Percentiles rank a stretch among this genome's conserved stretches.
Conservation (phyloP, 2,329 filamentous ascomycete genomes). For the Gremmenia infestans region DNA sequence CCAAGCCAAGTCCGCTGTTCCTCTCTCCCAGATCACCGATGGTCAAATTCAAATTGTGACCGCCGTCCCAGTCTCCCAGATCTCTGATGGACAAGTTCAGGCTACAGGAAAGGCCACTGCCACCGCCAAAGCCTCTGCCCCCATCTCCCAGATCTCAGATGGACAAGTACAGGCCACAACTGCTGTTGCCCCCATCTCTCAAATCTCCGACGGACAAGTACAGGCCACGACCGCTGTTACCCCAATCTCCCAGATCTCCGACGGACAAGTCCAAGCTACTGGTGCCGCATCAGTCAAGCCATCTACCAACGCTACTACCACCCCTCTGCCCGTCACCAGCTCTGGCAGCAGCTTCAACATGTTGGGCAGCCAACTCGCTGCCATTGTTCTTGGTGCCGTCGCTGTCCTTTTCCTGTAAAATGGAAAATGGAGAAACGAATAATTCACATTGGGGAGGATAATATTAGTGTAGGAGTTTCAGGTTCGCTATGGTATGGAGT, state of each 20-base stretch:
- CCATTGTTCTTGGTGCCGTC: constrained; percentile 1
- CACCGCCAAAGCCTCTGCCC: constrained; percentile 10
- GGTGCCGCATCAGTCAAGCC: constrained; percentile 28
- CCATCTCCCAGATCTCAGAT: constrained; percentile 31
- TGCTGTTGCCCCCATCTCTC: constrained; percentile 15
- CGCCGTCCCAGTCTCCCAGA: constrained; percentile 22
- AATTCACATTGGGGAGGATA: not conserved
- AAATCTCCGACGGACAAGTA: constrained; percentile 40
- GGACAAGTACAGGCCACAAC: constrained; percentile 30
- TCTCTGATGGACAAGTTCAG: constrained; percentile 43
- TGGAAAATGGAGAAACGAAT: not conserved
- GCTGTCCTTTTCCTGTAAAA: constrained; percentile 14
- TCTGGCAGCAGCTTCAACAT: constrained; percentile 31
- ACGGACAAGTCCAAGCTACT: constrained; percentile 45
- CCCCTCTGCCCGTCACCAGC: constrained; percentile 1
- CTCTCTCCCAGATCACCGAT: constrained; percentile 29
- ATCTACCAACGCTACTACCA: constrained; percentile 22
- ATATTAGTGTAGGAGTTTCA: not conserved
- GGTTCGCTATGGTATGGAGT: not conserved
- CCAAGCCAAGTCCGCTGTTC: constrained; percentile 17
- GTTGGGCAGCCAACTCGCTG: constrained; percentile 1
- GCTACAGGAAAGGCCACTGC: constrained; percentile 35
- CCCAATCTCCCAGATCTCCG: constrained; percentile 28
- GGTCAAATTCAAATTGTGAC: constrained; percentile 27
- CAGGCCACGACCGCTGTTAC: constrained; percentile 2